These are phyloP conservation scores for Geosiphon pyriformis DNA, from an alignment of 192 early-diverging fungal species.

Conservation along the genomic window DNA sequence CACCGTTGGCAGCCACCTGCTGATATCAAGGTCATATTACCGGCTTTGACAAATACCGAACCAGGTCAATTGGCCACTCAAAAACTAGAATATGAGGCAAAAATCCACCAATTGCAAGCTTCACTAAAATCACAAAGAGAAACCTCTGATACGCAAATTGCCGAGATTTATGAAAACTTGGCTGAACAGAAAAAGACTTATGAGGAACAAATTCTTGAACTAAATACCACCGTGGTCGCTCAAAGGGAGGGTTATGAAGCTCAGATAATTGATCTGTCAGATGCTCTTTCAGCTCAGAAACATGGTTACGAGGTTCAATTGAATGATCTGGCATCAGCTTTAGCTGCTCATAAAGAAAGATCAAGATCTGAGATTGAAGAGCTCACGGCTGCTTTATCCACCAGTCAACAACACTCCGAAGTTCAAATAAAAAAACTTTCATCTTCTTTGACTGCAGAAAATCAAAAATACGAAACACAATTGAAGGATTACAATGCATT, in stretches of 20 bases:
- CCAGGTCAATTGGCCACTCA: slow-evolving; percentile 18
- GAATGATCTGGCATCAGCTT: background rate
- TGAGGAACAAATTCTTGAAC: background rate
- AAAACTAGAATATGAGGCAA: slow-evolving; percentile 25
- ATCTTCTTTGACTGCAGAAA: background rate
- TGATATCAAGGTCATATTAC: slow-evolving; percentile 13
- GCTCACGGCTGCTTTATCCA: background rate
- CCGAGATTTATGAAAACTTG: background rate
- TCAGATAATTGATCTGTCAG: background rate
- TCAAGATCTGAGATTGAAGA: background rate
- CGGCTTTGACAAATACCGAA: slow-evolving; percentile 20
- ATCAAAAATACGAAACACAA: slow-evolving; percentile 17
- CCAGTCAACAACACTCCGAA: background rate
- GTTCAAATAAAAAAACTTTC: slow-evolving; percentile 8
- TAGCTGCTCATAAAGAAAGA: background rate
- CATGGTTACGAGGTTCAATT: background rate
- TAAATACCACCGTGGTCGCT: background rate
- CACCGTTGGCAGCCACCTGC: slow-evolving; percentile 21
- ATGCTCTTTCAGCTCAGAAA: background rate
- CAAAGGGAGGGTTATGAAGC: slow-evolving; percentile 13
- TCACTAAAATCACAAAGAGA: background rate
- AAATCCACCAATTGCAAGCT: background rate
- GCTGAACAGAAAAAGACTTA: background rate
- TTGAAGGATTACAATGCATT: slow-evolving; percentile 9
- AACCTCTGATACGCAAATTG: background rate